A percentile compares a stretch with the other conserved stretches of the same genome.
phyloP scores from a whole-genome alignment of 2,329 filamentous ascomycete genomes.

The Beauveria medogensis region DNA sequence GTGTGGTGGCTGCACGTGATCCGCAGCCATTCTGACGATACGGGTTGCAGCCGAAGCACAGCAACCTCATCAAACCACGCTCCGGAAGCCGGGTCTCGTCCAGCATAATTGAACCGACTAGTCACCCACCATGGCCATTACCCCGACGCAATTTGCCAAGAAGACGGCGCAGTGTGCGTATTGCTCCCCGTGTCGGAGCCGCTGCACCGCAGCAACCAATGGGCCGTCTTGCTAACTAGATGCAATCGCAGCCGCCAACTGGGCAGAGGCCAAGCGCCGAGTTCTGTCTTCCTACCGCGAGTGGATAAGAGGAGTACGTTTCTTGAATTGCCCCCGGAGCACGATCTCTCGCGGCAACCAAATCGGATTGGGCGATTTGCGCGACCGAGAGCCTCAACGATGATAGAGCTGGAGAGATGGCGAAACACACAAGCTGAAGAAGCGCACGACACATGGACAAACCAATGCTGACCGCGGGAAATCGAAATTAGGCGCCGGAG shows the following conservation, averaged over 20 bases:
- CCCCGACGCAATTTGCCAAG: conserved; percentile 85
- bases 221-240: not conserved
- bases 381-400: not conserved
- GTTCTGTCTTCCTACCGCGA: conserved; percentile 86
- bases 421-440: not conserved
- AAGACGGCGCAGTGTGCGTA: conserved; percentile 67
- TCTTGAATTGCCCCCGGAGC: not conserved
- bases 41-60: conserved; percentile 6
- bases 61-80: conserved; percentile 9
- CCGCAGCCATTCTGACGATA: conserved; percentile 4
- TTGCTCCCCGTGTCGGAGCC: not conserved
- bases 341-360: not conserved
- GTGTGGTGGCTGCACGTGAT: conserved; percentile 7
- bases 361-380: not conserved
- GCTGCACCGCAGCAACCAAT: not conserved
- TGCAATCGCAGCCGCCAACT: conserved; percentile 63
- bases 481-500: conserved; percentile 67
- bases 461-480: conserved; percentile 11
- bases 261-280: conserved; percentile 78
- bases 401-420: not conserved
- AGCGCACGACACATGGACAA: not conserved
- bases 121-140: conserved; percentile 67
- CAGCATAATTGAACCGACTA: conserved; percentile 22
- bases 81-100: conserved; percentile 4
- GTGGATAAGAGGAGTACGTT: conserved; percentile 91